A percentile compares a stretch with the other conserved stretches of the same genome.
phyloP scores from a whole-genome alignment of 108 stramenopile species.

The Cyclotella sp. region DNA sequence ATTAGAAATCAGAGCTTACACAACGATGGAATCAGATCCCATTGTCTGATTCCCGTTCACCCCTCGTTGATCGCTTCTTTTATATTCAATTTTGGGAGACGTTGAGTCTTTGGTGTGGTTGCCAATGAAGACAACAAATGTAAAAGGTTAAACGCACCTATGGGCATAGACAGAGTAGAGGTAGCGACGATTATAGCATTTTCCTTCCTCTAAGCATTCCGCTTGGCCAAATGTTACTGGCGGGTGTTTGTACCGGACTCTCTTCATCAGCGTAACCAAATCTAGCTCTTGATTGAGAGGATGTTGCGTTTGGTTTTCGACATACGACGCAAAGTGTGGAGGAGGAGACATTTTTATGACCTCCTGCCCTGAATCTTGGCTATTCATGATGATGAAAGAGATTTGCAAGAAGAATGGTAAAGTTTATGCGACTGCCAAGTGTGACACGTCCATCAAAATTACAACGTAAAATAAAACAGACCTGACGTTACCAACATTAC shows the following conservation, averaged over 20 bases:
- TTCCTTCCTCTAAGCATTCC: slow-evolving; percentile 18
- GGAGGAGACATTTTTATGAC: slow-evolving; percentile 26
- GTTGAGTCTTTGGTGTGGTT: not conserved
- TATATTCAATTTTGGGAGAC: not conserved
- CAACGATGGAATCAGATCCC: slow-evolving; percentile 63
- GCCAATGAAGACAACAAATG: not conserved
- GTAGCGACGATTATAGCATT: slow-evolving; percentile 25
- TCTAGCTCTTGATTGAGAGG: slow-evolving; percentile 10
- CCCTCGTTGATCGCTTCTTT: slow-evolving; percentile 43
- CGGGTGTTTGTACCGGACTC: slow-evolving; percentile 18
- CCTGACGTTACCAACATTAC: slow-evolving; percentile 17
- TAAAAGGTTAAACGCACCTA: not conserved
- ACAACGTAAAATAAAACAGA: not conserved
- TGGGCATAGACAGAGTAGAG: slow-evolving; percentile 24
- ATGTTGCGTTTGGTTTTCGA: not conserved
- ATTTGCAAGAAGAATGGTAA: not conserved
- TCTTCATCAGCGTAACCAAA: slow-evolving; percentile 20
- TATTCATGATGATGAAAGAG: not conserved
- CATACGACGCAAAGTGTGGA: not conserved
- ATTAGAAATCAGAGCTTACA: not conserved
- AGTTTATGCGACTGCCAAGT: not conserved
- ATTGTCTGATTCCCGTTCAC: slow-evolving; percentile 47
- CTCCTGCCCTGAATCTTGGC: slow-evolving; percentile 46
- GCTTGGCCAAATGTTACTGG: slow-evolving; percentile 38
- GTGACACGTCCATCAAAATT: not conserved